Conservation (phyloP, 129 eudicot species). For the Flaveria brownii region DNA sequence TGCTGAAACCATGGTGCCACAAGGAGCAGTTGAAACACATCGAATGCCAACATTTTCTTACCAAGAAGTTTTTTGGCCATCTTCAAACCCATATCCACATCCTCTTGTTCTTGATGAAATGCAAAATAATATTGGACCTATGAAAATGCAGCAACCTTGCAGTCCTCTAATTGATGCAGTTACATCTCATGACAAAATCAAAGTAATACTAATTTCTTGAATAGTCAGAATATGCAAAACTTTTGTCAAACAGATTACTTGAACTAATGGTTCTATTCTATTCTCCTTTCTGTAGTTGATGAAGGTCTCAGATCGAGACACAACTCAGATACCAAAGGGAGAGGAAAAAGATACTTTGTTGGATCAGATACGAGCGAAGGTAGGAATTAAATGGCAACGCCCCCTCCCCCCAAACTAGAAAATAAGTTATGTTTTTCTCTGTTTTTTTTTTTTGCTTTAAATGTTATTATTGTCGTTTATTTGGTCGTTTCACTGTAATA, state of each 20-base stretch:
- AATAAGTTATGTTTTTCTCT: no score
- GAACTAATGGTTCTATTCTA: slow-evolving; percentile 5
- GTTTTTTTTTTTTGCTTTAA: neutral
- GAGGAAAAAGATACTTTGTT: slow-evolving; percentile 76
- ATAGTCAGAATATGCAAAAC: neutral
- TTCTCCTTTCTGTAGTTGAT: slow-evolving; percentile 47
- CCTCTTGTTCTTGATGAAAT: slow-evolving; percentile 40
- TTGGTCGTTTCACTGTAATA: slow-evolving; percentile 27
- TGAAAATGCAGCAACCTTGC: slow-evolving; percentile 67
- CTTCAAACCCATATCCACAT: slow-evolving; percentile 26
- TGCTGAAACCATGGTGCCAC: slow-evolving; percentile 25
- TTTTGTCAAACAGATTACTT: slow-evolving; percentile 9
- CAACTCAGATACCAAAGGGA: slow-evolving; percentile 48
- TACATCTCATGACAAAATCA: slow-evolving; percentile 79
- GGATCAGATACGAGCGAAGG: slow-evolving; percentile 85
- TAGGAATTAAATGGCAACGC: slow-evolving; percentile 19
- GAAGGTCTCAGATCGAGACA: slow-evolving; percentile 71
- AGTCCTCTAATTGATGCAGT: slow-evolving; percentile 82
- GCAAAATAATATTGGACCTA: slow-evolving; percentile 34
- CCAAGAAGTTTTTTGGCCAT: slow-evolving; percentile 33
- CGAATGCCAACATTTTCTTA: slow-evolving; percentile 35
- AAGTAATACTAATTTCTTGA: slow-evolving; percentile 42
- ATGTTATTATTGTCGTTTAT: neutral
- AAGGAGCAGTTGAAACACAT: slow-evolving; percentile 30
- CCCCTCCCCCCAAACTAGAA: no score